Percentiles rank a stretch among this genome's conserved stretches.
phyloP scores from a whole-genome alignment of 169 alveolate genomes.

The Blepharisma undulans region DNA sequence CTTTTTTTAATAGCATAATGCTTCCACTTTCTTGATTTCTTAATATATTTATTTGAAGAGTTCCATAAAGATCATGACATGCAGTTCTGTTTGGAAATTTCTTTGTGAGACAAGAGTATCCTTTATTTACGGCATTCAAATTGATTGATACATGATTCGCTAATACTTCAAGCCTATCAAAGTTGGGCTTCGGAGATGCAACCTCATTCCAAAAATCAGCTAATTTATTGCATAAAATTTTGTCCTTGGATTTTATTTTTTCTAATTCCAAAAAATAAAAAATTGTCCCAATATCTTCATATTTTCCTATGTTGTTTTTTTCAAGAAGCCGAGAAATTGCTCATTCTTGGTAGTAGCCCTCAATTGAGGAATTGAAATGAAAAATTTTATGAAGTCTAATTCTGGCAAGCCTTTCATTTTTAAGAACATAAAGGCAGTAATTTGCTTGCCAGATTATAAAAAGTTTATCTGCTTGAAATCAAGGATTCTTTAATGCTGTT shows the following conservation, averaged over 20 bases:
- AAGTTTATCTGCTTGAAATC: not conserved
- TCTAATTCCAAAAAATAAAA: not conserved
- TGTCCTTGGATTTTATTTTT: not conserved
- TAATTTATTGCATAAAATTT: not conserved
- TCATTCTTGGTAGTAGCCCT: not conserved
- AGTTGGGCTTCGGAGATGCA: not conserved
- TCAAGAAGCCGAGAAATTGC: not conserved
- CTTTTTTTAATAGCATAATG: not conserved
- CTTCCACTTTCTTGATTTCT: not conserved
- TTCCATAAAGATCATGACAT: not conserved
- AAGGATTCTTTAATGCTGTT: not conserved
- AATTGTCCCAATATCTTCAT: not conserved
- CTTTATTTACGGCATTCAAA: not conserved
- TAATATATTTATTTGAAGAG: not conserved
- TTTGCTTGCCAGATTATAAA: not conserved
- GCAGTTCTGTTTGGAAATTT: not conserved
- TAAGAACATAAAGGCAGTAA: not conserved
- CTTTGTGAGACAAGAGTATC: not conserved
- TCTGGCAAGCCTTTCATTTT: not conserved
- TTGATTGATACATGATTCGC: not conserved
- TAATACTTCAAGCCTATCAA: not conserved
- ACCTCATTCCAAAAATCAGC: not conserved
- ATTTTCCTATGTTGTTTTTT: not conserved
- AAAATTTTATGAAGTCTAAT: not conserved
- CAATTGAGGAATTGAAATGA: not conserved